Percentiles rank a stretch among this genome's conserved stretches.
phyloP scores from a whole-genome alignment of 306 rosid species.

The Begonia fuchsioides region DNA sequence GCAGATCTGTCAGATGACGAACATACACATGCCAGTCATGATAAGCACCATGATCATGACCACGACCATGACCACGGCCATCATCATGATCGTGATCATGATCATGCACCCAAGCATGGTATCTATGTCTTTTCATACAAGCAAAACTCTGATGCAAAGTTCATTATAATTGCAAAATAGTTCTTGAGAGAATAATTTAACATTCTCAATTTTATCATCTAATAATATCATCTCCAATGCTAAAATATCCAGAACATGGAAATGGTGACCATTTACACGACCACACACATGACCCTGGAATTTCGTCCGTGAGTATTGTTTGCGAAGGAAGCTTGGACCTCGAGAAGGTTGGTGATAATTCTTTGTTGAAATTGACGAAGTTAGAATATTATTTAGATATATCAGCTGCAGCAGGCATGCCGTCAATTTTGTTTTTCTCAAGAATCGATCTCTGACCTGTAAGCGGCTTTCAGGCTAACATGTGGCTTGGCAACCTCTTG shows the following conservation, averaged over 20 bases:
- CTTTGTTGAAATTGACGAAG: too few species aligned
- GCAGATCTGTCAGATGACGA: conserved; percentile 49
- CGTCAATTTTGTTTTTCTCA: too few species aligned
- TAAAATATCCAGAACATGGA: conserved; percentile 43
- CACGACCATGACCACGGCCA: conserved; percentile 19
- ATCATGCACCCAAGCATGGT: conserved; percentile 74
- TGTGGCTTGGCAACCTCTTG: conserved; percentile 81
- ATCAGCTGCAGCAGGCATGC: too few species aligned
- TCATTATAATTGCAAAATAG: too few species aligned
- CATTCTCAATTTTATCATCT: not conserved
- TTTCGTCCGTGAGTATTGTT: conserved; percentile 85
- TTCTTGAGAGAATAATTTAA: too few species aligned
- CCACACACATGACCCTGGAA: conserved; percentile 90
- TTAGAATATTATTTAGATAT: too few species aligned
- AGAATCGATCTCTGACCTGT: too few species aligned
- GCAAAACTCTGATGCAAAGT: not conserved
- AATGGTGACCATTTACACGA: conserved; percentile 59
- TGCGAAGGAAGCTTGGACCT: conserved; percentile 97
- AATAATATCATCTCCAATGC: conserved; percentile 5
- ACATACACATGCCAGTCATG: conserved; percentile 20
- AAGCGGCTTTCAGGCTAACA: conserved; percentile 49
- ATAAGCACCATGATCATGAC: conserved; percentile 27
- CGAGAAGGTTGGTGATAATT: conserved; percentile 49
- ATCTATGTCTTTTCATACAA: conserved; percentile 6
- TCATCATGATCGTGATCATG: conserved; percentile 21